These are phyloP conservation scores for maize (Zea mays) DNA, from an alignment of 176 grass and related monocot species.

Conservation along the genomic window DNA sequence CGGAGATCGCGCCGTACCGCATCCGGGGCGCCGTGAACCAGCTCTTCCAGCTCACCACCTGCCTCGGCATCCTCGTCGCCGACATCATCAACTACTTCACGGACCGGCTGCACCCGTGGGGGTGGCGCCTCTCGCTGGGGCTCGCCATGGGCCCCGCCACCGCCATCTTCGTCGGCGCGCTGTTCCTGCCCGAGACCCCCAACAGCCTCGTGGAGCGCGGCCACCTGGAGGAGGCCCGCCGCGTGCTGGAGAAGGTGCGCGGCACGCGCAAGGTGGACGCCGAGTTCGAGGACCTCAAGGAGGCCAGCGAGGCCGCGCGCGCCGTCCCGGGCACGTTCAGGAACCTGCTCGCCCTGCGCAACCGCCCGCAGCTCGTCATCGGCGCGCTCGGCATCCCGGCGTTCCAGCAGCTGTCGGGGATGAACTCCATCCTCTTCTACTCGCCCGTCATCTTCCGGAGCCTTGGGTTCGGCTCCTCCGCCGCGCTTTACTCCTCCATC, in stretches of 20 bases:
- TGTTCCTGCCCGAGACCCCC: conserved; percentile 84
- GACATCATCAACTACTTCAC: conserved; percentile 93
- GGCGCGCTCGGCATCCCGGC: conserved; percentile 87
- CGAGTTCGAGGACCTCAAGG: conserved; percentile 85
- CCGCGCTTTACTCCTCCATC: conserved; percentile 78
- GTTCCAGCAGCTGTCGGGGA: conserved; percentile 93
- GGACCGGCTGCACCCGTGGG: no score
- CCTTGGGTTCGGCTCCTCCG: conserved; percentile 64
- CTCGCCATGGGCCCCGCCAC: no score
- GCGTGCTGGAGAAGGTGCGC: conserved; percentile 76
- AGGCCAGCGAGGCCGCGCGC: conserved; percentile 76
- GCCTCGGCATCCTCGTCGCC: conserved; percentile 82
- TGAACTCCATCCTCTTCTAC: conserved; percentile 97
- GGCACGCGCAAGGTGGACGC: conserved; percentile 86
- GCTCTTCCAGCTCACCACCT: conserved; percentile 95
- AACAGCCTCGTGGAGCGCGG: conserved; percentile 93
- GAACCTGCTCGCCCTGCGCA: conserved; percentile 64
- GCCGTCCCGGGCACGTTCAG: conserved; percentile 60
- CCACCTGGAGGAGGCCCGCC: conserved; percentile 54
- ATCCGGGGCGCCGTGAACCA: conserved; percentile 96
- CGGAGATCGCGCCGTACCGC: conserved; percentile 82
- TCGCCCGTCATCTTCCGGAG: conserved; percentile 93
- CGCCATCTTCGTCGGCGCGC: no score
- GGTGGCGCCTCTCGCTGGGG: no score
- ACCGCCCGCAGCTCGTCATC: conserved; percentile 85